These are phyloP conservation scores for Ceratobasidium sp. DNA, from an alignment of 1,284 basidiomycete species.

Conservation along the genomic window DNA sequence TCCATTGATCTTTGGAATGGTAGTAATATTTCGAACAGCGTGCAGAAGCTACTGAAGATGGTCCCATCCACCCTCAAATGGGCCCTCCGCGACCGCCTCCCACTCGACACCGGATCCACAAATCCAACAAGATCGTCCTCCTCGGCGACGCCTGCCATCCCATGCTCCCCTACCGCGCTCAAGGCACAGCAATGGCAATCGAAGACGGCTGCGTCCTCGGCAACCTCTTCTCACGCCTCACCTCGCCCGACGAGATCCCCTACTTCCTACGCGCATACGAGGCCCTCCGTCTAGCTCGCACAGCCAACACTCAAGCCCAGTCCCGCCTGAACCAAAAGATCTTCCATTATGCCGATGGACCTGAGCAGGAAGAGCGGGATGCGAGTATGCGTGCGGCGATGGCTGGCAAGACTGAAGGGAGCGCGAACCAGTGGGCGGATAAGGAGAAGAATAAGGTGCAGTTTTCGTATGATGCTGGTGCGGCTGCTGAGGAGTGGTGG, in stretches of 20 bases:
- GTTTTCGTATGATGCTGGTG: constrained; percentile 49
- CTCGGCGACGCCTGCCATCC: constrained; percentile 70
- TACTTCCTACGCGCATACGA: constrained; percentile 49
- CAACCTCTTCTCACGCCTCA: constrained; percentile 51
- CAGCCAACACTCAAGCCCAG: constrained; percentile 46
- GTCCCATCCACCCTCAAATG: constrained; percentile 58
- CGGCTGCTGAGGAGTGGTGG: constrained; percentile 49
- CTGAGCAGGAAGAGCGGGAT: constrained; percentile 48
- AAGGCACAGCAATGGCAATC: constrained; percentile 76
- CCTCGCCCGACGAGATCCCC: constrained; percentile 38
- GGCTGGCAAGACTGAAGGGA: constrained; percentile 44
- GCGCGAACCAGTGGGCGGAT: constrained; percentile 50
- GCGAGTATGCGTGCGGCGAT: constrained; percentile 48
- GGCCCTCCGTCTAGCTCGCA: constrained; percentile 47
- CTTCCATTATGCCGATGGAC: constrained; percentile 49
- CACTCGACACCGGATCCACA: constrained; percentile 62
- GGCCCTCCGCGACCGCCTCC: constrained; percentile 58
- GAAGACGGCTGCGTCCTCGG: constrained; percentile 76
- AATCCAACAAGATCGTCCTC: constrained; percentile 58
- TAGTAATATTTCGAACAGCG: constrained; percentile 50
- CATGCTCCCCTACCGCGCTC: constrained; percentile 77
- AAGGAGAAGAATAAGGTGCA: constrained; percentile 47
- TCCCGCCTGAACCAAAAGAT: constrained; percentile 49
- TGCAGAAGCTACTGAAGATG: constrained; percentile 64
- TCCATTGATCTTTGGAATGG: too few species aligned